Evolutionary conservation across 1,139 yeast genomes (phyloP).

Genomic region (Blastobotrys apis): DNA sequence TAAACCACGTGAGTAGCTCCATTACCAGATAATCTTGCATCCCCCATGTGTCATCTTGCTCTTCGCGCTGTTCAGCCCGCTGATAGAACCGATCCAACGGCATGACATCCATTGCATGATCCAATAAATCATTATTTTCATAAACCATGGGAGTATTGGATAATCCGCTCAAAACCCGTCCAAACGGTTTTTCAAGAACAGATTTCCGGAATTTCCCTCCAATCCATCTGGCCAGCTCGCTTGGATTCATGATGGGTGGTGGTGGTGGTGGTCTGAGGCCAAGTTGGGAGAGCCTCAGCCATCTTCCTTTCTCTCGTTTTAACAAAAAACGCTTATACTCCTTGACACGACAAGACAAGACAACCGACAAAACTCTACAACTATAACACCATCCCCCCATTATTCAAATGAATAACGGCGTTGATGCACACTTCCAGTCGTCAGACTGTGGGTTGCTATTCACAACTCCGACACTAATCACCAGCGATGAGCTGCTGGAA

Average conservation of each 20-base stretch:
- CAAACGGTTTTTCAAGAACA: background rate
- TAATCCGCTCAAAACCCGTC: background rate
- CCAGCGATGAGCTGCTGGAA: slow-evolving; percentile 16
- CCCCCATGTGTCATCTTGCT: slow-evolving; percentile 36
- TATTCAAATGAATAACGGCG: slow-evolving; percentile 3
- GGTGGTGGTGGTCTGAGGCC: background rate
- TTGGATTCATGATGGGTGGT: background rate
- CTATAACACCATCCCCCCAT: background rate
- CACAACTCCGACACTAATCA: slow-evolving; percentile 15
- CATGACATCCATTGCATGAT: slow-evolving; percentile 39
- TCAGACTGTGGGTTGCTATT: slow-evolving; percentile 12
- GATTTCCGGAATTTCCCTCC: background rate
- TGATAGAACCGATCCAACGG: slow-evolving; percentile 37
- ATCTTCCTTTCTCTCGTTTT: too few relatives aligned
- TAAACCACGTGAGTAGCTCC: slow-evolving; percentile 69
- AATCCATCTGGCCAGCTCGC: background rate
- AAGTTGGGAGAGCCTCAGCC: too few relatives aligned
- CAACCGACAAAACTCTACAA: background rate
- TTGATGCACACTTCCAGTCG: slow-evolving; percentile 12
- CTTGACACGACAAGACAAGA: background rate
- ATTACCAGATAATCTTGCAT: slow-evolving; percentile 68
- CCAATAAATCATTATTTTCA: slow-evolving; percentile 36
- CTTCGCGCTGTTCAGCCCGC: slow-evolving; percentile 39
- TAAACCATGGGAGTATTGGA: slow-evolving; percentile 33
- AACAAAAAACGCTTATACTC: too few relatives aligned